These are phyloP conservation scores for Taiozyma onychis DNA, from an alignment of 1,139 yeast genomes.

Conservation along the genomic window DNA sequence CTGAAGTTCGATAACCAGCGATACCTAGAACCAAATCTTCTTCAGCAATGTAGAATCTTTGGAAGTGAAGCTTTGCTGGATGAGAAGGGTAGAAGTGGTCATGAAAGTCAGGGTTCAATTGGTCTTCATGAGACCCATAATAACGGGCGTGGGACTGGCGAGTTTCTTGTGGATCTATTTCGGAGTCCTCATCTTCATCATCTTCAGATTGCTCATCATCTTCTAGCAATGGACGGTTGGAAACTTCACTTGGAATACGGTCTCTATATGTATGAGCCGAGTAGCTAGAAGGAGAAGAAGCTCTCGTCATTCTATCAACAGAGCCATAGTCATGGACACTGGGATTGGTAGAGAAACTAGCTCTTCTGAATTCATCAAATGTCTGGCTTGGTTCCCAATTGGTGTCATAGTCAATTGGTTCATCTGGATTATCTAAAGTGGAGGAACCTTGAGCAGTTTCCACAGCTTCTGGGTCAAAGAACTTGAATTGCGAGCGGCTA, in stretches of 20 bases:
- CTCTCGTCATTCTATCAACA: conserved; percentile 20
- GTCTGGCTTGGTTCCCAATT: conserved; percentile 54
- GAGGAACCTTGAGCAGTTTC: conserved; percentile 87
- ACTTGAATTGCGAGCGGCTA: conserved; percentile 42
- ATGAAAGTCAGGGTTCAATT: conserved; percentile 31
- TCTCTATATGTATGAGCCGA: conserved; percentile 38
- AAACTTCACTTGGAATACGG: conserved; percentile 33
- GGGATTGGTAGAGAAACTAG: conserved; percentile 25
- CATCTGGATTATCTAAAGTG: conserved; percentile 56
- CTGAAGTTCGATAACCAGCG: conserved; percentile 73
- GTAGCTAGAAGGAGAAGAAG: conserved; percentile 30
- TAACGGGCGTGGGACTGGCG: conserved; percentile 5
- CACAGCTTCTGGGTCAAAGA: conserved; percentile 78
- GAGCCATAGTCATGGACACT: conserved; percentile 24
- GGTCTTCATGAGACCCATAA: conserved; percentile 10
- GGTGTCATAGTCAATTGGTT: conserved; percentile 50
- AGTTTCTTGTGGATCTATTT: conserved; percentile 25
- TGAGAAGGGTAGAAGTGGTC: conserved; percentile 37
- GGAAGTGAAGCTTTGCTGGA: conserved; percentile 47
- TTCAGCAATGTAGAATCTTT: conserved; percentile 88
- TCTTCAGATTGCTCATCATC: conserved; percentile 25
- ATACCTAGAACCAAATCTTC: conserved; percentile 92
- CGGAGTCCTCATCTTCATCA: conserved; percentile 26
- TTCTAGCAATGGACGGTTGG: conserved; percentile 26
- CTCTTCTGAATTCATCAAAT: conserved; percentile 37